phyloP scores from a whole-genome alignment of 441 rosid genomes.

The Pelargonium cotyledonis region DNA sequence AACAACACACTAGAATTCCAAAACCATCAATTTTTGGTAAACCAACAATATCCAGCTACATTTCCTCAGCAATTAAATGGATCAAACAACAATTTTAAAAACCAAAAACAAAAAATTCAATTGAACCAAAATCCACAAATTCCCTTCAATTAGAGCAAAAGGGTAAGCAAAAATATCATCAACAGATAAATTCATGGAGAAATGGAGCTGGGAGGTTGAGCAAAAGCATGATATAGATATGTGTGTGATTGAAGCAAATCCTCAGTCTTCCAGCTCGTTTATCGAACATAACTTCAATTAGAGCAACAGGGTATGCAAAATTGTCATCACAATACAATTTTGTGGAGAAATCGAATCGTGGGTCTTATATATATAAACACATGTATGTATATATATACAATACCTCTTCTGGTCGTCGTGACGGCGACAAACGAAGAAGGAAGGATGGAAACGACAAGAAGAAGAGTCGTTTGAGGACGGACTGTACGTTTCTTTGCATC shows the following conservation, averaged over 20 bases:
- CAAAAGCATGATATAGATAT: no score
- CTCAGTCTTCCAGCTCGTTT: not conserved
- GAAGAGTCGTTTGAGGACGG: constrained; percentile 48
- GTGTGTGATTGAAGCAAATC: no score
- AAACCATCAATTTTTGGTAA: not conserved
- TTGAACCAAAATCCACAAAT: no score
- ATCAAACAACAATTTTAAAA: not conserved
- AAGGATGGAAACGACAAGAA: constrained; percentile 80
- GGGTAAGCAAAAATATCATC: no score
- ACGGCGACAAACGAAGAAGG: constrained; percentile 87
- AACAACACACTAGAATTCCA: not conserved
- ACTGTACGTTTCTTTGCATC: constrained; percentile 53
- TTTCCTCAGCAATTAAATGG: not conserved
- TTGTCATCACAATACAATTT: not conserved
- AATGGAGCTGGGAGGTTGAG: no score
- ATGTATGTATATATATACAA: not conserved
- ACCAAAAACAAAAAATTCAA: not conserved
- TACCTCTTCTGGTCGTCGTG: constrained; percentile 94
- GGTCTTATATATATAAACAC: not conserved
- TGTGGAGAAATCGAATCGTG: not conserved
- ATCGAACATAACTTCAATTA: not conserved
- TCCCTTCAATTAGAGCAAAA: not conserved
- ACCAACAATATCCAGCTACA: not conserved
- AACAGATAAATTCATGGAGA: no score
- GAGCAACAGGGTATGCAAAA: not conserved